These are phyloP conservation scores for Wolfiporia cocos DNA, from an alignment of 1,284 basidiomycete species.

Conservation along the genomic window DNA sequence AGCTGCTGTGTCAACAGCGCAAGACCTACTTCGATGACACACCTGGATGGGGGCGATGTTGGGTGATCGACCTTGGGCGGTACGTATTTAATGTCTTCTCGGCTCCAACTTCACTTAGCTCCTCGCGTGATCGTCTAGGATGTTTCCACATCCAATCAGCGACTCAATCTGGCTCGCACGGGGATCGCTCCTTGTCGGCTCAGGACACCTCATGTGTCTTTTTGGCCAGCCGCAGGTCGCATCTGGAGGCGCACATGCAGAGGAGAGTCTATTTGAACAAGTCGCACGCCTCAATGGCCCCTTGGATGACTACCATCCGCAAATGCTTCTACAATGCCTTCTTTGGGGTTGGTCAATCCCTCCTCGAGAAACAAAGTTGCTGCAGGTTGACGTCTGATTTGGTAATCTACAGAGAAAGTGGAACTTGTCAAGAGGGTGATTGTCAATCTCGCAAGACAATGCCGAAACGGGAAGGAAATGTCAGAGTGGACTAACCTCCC, in stretches of 20 bases:
- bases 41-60: conserved; percentile 75
- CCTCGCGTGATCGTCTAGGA: conserved; percentile 34
- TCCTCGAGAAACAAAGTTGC: neutral
- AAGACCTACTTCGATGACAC: conserved; percentile 85
- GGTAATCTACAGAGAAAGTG: conserved; percentile 64
- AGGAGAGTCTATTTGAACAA: conserved; percentile 64
- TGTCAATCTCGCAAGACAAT: conserved; percentile 49
- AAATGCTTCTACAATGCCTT: conserved; percentile 86
- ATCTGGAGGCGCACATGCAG: conserved; percentile 16
- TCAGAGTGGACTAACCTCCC: conserved; percentile 42
- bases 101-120: neutral
- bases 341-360: conserved; percentile 69
- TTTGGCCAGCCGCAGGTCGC: conserved; percentile 40
- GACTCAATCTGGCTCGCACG: conserved; percentile 86
- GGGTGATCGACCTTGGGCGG: conserved; percentile 66
- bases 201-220: conserved; percentile 75
- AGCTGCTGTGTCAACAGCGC: conserved; percentile 83
- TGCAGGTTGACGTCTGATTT: neutral
- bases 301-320: conserved; percentile 84
- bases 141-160: conserved; percentile 71
- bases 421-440: conserved; percentile 81
- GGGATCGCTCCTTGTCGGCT: conserved; percentile 71
- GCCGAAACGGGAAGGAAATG: conserved; percentile 25
- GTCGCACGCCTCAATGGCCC: conserved; percentile 82
- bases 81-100: conserved; percentile 26